These are phyloP conservation scores for Lolium perenne DNA, from an alignment of 176 grass and related monocot species.

Conservation along the genomic window DNA sequence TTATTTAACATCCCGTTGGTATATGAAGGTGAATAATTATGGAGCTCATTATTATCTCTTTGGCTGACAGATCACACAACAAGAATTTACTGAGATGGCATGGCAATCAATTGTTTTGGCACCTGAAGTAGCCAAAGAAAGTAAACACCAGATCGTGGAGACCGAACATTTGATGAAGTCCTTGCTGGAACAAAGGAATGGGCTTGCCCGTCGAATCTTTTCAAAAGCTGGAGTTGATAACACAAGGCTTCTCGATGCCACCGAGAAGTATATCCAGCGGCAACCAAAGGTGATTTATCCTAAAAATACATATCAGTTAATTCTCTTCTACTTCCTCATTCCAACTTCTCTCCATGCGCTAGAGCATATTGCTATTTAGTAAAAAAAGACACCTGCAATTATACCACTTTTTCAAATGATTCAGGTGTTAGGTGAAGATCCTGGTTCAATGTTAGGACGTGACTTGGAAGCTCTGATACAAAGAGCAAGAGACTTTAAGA, in stretches of 20 bases:
- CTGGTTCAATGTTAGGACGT: conserved; percentile 92
- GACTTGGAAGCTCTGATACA: conserved; percentile 93
- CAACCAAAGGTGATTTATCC: conserved; percentile 80
- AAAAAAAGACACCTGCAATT: background rate
- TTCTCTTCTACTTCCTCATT: background rate
- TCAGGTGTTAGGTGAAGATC: conserved; percentile 89
- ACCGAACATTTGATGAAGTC: conserved; percentile 97
- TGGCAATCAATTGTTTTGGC: conserved; percentile 87
- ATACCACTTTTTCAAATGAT: background rate
- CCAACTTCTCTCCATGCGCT: background rate
- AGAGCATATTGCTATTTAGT: background rate
- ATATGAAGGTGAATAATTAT: background rate
- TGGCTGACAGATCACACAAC: conserved; percentile 80
- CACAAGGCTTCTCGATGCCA: conserved; percentile 88
- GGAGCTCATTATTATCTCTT: background rate
- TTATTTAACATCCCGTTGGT: background rate
- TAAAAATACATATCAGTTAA: background rate
- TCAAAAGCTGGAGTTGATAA: conserved; percentile 94
- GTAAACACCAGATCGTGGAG: conserved; percentile 97
- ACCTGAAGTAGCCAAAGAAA: conserved; percentile 95
- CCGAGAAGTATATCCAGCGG: conserved; percentile 89
- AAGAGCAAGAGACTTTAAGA: conserved; percentile 86
- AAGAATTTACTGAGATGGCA: conserved; percentile 99
- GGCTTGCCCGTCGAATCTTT: conserved; percentile 94
- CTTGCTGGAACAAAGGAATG: conserved; percentile 94